A percentile compares a stretch with the other conserved stretches of the same genome.
Conservation (phyloP, 176 grass and related monocot species). For the Oryza rufipogon region DNA sequence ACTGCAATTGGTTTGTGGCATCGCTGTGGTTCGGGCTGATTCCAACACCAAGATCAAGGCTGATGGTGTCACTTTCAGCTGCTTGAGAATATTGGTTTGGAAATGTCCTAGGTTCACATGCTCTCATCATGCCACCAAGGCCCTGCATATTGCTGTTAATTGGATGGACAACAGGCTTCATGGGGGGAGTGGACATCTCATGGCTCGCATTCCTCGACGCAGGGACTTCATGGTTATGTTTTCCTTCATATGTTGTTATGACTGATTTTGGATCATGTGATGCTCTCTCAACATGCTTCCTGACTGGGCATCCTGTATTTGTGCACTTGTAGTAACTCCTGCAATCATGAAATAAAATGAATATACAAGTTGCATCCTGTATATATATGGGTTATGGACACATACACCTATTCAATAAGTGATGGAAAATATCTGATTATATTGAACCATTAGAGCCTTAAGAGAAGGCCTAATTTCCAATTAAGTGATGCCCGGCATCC, state of each 20-base stretch:
- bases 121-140: slow-evolving; percentile 68
- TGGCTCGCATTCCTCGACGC: slow-evolving; percentile 74
- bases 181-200: slow-evolving; percentile 46
- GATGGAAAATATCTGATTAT: slow-evolving; percentile 1
- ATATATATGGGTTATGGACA: not conserved
- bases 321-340: slow-evolving; percentile 99
- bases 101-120: slow-evolving; percentile 52
- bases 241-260: slow-evolving; percentile 98
- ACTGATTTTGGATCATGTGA: slow-evolving; percentile 99
- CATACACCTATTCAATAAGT: not conserved
- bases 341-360: slow-evolving; percentile 35
- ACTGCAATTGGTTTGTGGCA: slow-evolving; percentile 46
- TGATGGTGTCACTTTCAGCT: slow-evolving; percentile 65
- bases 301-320: slow-evolving; percentile 83
- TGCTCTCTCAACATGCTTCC: slow-evolving; percentile 99
- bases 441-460: not conserved
- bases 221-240: slow-evolving; percentile 99
- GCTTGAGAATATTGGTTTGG: slow-evolving; percentile 62
- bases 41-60: slow-evolving; percentile 93
- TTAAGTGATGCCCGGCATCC: not conserved
- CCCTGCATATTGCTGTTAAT: slow-evolving; percentile 47
- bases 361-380: not conserved
- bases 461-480: not conserved
- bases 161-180: slow-evolving; percentile 50
- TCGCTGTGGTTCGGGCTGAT: slow-evolving; percentile 76